Evolutionary conservation across 176 grass and related monocot species (phyloP).

Genomic region (Paspalum vaginatum): DNA sequence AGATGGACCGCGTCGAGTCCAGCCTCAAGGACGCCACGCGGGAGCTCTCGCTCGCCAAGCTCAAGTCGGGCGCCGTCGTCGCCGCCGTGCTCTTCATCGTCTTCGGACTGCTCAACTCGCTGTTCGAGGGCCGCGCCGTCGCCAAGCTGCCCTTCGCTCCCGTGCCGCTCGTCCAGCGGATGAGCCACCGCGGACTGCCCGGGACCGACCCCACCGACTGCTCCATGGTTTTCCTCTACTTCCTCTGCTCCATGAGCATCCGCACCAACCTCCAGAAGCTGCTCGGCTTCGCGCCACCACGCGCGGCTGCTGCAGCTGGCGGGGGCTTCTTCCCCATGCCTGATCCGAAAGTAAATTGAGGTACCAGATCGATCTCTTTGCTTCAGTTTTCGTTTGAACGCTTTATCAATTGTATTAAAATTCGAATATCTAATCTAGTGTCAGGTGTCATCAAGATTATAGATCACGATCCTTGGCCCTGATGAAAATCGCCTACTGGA

Average conservation of each 20-base stretch:
- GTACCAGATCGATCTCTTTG: constrained; percentile 26
- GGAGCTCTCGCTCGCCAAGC: constrained; percentile 93
- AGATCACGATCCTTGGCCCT: constrained; percentile 20
- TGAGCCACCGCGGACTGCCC: constrained; percentile 92
- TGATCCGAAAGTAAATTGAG: constrained; percentile 86
- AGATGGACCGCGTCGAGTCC: constrained; percentile 95
- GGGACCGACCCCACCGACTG: constrained; percentile 91
- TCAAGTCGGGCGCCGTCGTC: constrained; percentile 96
- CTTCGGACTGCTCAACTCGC: constrained; percentile 93
- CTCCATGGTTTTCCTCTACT: constrained; percentile 99
- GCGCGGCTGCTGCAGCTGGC: constrained; percentile 62
- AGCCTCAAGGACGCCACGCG: constrained; percentile 91
- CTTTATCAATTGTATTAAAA: background rate
- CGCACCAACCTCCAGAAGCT: constrained; percentile 96
- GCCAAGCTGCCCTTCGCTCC: constrained; percentile 88
- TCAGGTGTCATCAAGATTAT: background rate
- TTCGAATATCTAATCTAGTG: background rate
- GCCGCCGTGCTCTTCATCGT: constrained; percentile 90
- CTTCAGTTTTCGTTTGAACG: background rate
- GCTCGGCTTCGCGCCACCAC: constrained; percentile 85
- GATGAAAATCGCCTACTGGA: constrained; percentile 17
- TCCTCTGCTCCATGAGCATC: constrained; percentile 99
- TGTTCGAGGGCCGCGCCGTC: constrained; percentile 88
- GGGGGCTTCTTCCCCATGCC: constrained; percentile 84
- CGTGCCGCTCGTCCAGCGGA: constrained; percentile 77